Evolutionary conservation across 2,329 filamentous ascomycete species (phyloP).

Genomic region (Xylariaceae sp.): DNA sequence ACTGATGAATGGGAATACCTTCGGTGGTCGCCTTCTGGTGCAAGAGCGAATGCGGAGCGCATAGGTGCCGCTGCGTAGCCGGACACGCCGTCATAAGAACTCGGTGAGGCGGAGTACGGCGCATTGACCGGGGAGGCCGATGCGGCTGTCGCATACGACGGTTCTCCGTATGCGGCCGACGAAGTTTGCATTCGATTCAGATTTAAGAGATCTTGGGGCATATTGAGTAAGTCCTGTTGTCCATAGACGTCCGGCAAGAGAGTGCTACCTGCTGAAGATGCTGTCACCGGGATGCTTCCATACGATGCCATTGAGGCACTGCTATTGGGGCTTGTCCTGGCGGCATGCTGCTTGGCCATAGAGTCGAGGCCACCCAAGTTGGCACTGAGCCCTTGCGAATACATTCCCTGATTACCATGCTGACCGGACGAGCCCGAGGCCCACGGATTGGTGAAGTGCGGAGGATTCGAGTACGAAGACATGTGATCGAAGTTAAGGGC

Average conservation of each 20-base stretch:
- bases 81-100: conserved; percentile 71
- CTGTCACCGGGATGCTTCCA: conserved; percentile 70
- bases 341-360: conserved; percentile 59
- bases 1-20: conserved; percentile 87
- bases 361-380: conserved; percentile 59
- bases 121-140: conserved; percentile 68
- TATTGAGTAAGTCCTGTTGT: conserved; percentile 69
- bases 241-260: conserved; percentile 59
- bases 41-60: conserved; percentile 60
- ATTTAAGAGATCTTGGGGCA: conserved; percentile 74
- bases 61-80: conserved; percentile 72
- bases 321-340: conserved; percentile 61
- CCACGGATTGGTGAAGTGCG: conserved; percentile 93
- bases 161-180: conserved; percentile 70
- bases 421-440: conserved; percentile 60
- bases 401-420: conserved; percentile 62
- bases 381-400: conserved; percentile 62
- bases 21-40: conserved; percentile 60
- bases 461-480: conserved; percentile 66
- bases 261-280: conserved; percentile 74
- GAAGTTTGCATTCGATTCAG: conserved; percentile 66
- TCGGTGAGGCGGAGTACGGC: conserved; percentile 68
- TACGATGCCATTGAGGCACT: conserved; percentile 70
- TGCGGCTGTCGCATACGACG: conserved; percentile 66
- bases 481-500: conserved; percentile 80